Evolutionary conservation across 345 rosid species (phyloP), one percentile per base, ranked within the genome.

Genomic region (Eucalyptus pumila): DNA sequence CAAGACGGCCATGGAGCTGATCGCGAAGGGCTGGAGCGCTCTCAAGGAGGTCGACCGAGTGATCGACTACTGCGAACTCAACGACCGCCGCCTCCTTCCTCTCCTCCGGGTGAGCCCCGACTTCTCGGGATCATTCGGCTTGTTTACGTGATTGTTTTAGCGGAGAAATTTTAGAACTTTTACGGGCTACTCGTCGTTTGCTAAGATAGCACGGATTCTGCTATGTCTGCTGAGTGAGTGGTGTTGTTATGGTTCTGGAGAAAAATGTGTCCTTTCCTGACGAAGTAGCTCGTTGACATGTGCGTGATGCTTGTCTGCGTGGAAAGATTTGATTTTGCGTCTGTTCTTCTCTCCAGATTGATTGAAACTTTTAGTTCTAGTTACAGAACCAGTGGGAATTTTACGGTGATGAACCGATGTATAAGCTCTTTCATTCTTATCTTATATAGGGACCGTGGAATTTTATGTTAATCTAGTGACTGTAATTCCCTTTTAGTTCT

Each of bases 21-120:
- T 96, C 86, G 98, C 97, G 3, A 96, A 93, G 93, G 99, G 99
- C 45, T 96, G 95, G 96, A 94, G 93, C 37, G 98, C 97, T 89
- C 90, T 96, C 90, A 93, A 95, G 91, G 99, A 97, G 92, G 99
- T 97, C 11, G 99, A 97, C 14, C 93, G 98, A 90, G 98, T 97
- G 72, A 95, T 94, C 21, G 99, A 96, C 93, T 95, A 95, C 88
- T 94, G 96, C 87, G 98, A 96, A 91, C 96, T 92, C 92, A 95
- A 96, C 87, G 99, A 97, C 90, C 92, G 91, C n/a, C 98, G 99
- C 51, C 98, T 97, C 85, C 91, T 96, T 87, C 99, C 99, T 91
- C 96, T 93, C 60, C 95, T 97, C 69, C 94, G 95, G 91, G 98
- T 95, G 90, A 15, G 72, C 47, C 21, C 21, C 7, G 52, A n/a